Evolutionary conservation across 768 basidiomycete genomes (phyloP).

Genomic region (Mycena epipterygia): DNA sequence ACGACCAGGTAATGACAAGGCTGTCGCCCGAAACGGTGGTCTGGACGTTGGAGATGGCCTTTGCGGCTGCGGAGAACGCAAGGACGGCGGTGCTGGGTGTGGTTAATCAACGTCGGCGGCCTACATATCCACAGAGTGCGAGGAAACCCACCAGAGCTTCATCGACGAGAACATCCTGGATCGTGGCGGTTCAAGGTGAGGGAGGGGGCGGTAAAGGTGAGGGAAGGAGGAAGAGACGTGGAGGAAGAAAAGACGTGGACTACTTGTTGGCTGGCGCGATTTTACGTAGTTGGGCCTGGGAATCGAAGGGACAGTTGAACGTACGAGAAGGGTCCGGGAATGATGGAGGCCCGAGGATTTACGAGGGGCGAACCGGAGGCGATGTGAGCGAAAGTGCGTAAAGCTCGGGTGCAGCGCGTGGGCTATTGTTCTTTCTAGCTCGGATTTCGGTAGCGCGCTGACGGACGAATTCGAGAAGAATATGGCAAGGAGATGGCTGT

Average conservation of each 20-base stretch:
- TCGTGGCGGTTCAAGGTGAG: background rate
- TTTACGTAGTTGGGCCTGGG: slow-evolving; percentile 20
- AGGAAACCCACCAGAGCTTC: background rate
- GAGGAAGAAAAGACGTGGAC: too few species aligned
- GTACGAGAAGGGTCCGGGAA: slow-evolving; percentile 4
- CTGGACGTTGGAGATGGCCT: slow-evolving; percentile 23
- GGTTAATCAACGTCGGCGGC: background rate
- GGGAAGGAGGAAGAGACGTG: slow-evolving; percentile 11
- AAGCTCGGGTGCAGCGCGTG: too few species aligned
- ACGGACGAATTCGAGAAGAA: too few species aligned
- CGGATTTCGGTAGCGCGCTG: too few species aligned
- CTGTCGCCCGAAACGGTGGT: background rate
- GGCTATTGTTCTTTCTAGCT: too few species aligned
- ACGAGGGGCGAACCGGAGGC: too few species aligned
- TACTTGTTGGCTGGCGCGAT: slow-evolving; percentile 9
- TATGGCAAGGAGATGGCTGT: too few species aligned
- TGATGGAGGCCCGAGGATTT: background rate
- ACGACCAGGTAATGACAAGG: slow-evolving; percentile 14
- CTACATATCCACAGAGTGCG: background rate
- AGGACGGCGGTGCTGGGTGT: slow-evolving; percentile 17
- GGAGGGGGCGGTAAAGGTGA: background rate
- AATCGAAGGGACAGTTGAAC: background rate
- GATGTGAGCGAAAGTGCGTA: too few species aligned
- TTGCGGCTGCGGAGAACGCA: background rate
- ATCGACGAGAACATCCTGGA: background rate